A percentile compares a stretch with the other conserved stretches of the same genome.
phyloP scores from a whole-genome alignment of 306 rosid species.

The Dicorynia guianensis region DNA sequence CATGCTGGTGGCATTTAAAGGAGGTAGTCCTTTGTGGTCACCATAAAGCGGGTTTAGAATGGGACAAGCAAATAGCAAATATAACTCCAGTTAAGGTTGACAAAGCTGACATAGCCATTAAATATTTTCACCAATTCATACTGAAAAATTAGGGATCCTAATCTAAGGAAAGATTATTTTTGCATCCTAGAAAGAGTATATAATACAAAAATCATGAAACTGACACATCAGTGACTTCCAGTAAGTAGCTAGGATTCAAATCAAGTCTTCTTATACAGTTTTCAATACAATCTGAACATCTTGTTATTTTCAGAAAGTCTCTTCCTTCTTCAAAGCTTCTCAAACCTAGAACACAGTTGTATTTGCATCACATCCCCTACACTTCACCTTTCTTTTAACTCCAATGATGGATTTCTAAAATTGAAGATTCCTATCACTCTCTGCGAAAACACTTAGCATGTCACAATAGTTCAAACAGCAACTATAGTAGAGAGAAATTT shows the following conservation, averaged over 20 bases:
- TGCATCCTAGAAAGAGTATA: slow-evolving; percentile 5
- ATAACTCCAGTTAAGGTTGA: slow-evolving; percentile 10
- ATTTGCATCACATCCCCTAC: too few relatives aligned
- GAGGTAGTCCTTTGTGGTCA: not conserved
- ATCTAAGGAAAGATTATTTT: not conserved
- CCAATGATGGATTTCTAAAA: slow-evolving; percentile 30
- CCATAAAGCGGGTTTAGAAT: not conserved
- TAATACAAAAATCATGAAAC: slow-evolving; percentile 16
- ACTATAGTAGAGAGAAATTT: not conserved
- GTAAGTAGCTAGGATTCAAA: not conserved
- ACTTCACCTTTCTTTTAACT: not conserved
- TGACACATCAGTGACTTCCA: not conserved
- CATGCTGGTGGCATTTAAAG: slow-evolving; percentile 6
- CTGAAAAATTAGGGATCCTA: not conserved
- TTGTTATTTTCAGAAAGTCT: slow-evolving; percentile 1
- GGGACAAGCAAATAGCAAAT: not conserved
- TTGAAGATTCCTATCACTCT: slow-evolving; percentile 21
- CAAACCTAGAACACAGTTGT: slow-evolving; percentile 1
- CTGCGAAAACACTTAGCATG: not conserved
- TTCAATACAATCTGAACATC: slow-evolving; percentile 5
- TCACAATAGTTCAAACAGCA: not conserved
- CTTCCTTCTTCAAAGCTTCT: slow-evolving; percentile 21
- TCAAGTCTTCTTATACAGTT: not conserved
- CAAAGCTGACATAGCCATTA: not conserved
- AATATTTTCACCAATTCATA: not conserved